phyloP scores from a whole-genome alignment of 2,329 filamentous ascomycete species.

The Scytalidium lignicola region DNA sequence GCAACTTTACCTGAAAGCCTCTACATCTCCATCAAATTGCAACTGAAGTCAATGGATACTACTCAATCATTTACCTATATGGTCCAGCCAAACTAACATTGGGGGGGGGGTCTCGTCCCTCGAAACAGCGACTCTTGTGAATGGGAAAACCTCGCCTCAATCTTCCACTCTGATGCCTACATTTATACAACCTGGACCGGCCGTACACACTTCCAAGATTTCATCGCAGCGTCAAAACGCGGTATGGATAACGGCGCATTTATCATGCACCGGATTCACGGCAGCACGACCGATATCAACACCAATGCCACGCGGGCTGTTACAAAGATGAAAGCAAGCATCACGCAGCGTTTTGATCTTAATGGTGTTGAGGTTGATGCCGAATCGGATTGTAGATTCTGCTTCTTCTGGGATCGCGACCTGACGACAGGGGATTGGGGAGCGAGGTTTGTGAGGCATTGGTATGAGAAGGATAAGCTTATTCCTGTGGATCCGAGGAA shows the following conservation, averaged over 20 bases:
- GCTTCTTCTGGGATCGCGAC: conserved; percentile 39
- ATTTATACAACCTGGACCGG: conserved; percentile 49
- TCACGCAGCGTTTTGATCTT: conserved; percentile 41
- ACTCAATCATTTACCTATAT: no score
- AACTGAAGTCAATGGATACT: no score
- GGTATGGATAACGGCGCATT: conserved; percentile 39
- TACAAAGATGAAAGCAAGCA: conserved; percentile 46
- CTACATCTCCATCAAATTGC: no score
- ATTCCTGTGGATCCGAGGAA: conserved; percentile 36
- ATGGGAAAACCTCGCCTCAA: conserved; percentile 46
- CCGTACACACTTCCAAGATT: conserved; percentile 33
- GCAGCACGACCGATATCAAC: conserved; percentile 37
- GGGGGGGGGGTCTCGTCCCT: no score
- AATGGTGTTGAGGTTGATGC: conserved; percentile 38
- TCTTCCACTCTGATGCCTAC: conserved; percentile 42
- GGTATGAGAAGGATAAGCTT: conserved; percentile 48
- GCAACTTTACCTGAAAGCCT: no score
- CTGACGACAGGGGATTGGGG: conserved; percentile 32
- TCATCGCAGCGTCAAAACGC: conserved; percentile 33
- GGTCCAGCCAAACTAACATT: no score
- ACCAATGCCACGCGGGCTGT: conserved; percentile 34
- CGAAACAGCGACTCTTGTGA: conserved; percentile 41
- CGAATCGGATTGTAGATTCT: conserved; percentile 42
- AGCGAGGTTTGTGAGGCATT: conserved; percentile 39
- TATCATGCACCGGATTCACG: conserved; percentile 40